Percentiles rank a stretch among this genome's conserved stretches.
phyloP scores from a whole-genome alignment of 345 rosid genomes.

The Dimocarpus longan region DNA sequence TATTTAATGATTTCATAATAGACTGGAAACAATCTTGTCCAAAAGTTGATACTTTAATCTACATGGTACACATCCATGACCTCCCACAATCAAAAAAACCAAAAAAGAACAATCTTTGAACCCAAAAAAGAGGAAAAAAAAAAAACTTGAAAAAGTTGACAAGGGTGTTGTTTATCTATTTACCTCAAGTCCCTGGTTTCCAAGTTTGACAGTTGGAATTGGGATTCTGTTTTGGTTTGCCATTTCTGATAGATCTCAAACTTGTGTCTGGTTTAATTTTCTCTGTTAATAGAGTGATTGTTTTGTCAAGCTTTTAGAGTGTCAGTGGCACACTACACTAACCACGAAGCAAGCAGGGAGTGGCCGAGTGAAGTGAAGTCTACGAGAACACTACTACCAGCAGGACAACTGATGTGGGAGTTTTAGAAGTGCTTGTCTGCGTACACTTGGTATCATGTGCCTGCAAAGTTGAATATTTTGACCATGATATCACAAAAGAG shows the following conservation, averaged over 20 bases:
- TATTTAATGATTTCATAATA: too few species aligned
- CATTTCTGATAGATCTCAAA: not conserved
- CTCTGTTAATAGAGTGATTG: not conserved
- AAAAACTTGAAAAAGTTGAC: not conserved
- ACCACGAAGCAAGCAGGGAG: not conserved
- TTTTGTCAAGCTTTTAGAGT: not conserved
- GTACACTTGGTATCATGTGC: too few species aligned
- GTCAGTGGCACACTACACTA: not conserved
- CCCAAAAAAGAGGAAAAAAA: not conserved
- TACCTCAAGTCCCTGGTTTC: slow-evolving; percentile 53
- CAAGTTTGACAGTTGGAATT: slow-evolving; percentile 44
- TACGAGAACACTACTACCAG: not conserved
- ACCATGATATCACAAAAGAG: not conserved
- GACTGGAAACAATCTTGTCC: too few species aligned
- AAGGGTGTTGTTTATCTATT: not conserved
- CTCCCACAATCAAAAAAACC: not conserved
- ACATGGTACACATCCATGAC: not conserved
- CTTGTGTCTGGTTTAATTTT: not conserved
- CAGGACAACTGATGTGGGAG: too few species aligned
- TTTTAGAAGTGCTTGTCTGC: too few species aligned
- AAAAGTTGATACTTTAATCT: not conserved
- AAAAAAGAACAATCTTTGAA: too few species aligned
- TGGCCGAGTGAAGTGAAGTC: not conserved
- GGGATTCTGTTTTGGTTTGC: slow-evolving; percentile 21
- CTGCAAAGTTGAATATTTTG: too few species aligned